Percentiles rank a stretch among this genome's conserved stretches.
These are phyloP conservation scores for Botrytis paeoniae DNA, from an alignment of 2,329 filamentous ascomycete genomes.

Conservation along the genomic window DNA sequence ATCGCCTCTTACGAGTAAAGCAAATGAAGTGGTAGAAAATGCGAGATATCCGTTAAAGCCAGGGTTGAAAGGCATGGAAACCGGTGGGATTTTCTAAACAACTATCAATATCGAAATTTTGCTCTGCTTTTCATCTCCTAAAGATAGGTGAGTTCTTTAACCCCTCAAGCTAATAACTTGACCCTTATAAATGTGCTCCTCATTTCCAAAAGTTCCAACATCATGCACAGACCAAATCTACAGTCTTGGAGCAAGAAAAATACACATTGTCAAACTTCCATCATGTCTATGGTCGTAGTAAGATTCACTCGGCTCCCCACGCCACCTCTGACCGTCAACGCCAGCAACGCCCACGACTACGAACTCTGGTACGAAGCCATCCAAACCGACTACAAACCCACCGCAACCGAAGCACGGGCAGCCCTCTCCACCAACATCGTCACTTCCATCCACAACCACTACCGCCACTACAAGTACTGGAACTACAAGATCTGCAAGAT, in stretches of 20 bases:
- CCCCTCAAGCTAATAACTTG: not conserved
- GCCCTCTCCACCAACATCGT: not conserved
- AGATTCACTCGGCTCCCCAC: not conserved
- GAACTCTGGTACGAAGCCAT: not conserved
- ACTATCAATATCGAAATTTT: not conserved
- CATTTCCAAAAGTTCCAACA: not conserved
- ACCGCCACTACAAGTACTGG: not conserved
- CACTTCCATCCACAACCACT: not conserved
- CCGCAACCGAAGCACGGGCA: not conserved
- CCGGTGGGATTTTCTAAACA: not conserved
- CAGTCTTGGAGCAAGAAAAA: too few species aligned
- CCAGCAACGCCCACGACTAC: not conserved
- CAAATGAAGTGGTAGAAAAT: not conserved
- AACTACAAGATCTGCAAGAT: not conserved
- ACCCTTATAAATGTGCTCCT: not conserved
- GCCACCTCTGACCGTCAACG: not conserved
- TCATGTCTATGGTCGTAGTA: not conserved
- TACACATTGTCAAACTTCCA: not conserved
- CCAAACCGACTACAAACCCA: accelerated
- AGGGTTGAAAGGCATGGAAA: not conserved
- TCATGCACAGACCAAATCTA: not conserved
- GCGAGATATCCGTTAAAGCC: not conserved
- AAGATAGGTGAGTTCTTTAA: not conserved
- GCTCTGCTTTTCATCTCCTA: not conserved
- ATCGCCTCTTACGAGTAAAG: not conserved